Base-by-base conservation (phyloP, 2,329 filamentous ascomycete species). In the Colletotrichum viniferum region DNA sequence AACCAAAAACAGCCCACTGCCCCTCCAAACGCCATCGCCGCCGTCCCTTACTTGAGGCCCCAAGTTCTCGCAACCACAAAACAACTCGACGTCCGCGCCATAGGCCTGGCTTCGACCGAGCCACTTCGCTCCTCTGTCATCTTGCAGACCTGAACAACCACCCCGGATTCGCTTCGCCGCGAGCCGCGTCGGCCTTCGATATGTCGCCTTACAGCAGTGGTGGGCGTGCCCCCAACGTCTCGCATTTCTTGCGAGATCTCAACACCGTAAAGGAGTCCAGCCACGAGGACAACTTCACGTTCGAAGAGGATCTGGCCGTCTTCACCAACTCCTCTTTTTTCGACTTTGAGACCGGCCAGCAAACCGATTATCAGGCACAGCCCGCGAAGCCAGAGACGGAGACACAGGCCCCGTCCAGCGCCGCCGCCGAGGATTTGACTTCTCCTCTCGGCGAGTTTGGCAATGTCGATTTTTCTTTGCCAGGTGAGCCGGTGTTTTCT, bases 281-380 rank as follows among this genome's bases (percentile, higher is more conserved):
- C 69, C 88, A 93, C 68, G 89, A 93, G 76, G 91, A 94, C 69
- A 85, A 88, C 67, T 90, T 93, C 84, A 90, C 90, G 79, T 87
- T 94, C 77, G 93, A 95, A 79, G 92, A 94, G 76, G 93, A 96
- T 78, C 87, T 96, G 66, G 92, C 93, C 67, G 90, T 96, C 81
- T 97, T 96, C 86, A 95, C 94, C 73, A 96, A 96, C 85, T 92
- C 94, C 61, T 92, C 95, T 79, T 96, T 96, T 84, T 94, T 94
- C 83, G 94, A 96, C 81, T 95, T 94, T 82, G 94, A 96, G 82
- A 87, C 90, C 52, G 90, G 90, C n/a, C 88, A 90, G 78, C 88
- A 90, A 81, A 88, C 88, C 76, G 89, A 92, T 81, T 88, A 89
- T 80, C 89, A 90, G 81, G 86, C 87, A 18, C 86, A 86, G 48